Evolutionary conservation across 139 green algal genomes (phyloP), one percentile per base, ranked within the genome.

Genomic region (Astrephomene gubernaculifera): DNA sequence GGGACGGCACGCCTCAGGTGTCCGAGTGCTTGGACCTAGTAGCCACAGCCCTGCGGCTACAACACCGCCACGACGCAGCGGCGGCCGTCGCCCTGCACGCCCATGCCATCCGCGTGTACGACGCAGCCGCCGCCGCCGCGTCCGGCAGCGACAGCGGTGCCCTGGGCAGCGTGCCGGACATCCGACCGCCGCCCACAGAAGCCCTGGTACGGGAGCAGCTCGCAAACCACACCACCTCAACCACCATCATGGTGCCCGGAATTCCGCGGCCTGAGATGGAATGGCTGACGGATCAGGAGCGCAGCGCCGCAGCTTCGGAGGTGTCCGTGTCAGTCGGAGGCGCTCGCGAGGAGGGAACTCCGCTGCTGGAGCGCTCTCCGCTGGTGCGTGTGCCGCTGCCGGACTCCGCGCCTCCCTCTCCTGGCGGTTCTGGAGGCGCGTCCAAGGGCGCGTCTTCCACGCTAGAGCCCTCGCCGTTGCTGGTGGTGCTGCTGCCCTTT

Each of bases 1-100:
- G 79, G 2, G 79, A 78, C 33, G 65, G 79, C 65, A 86, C 49
- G 35, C 65, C 41, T 33, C 79, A 86, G 79, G 63, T 74, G 29
- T 65, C 64, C 0, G 79, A 86, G 65, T 79, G 65, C 65, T 35
- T 79, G 33, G 44, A 60, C 14, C 33, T 78, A 25, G 49, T 86
- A 14, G 79, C 79, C 0, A 7, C 39, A 25, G 79, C 79, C 25
- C 79, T 86, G 25, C 64, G 49, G 0, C 44, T 39, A 45, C 70
- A 79, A 25, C 38, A 70, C 45, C 39, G 22, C 12, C 4, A 35
- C 8, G 65, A 25, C 9, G 65, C 79, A 10, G 79, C 79, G 2
- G 45, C 45, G 22, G 36, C 64, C 27, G 3, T 86, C 29, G 54
- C 54, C n/a, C 45, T 29, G 25, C 79, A 86, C 45, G 79, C 79